These are phyloP conservation scores for Alternaria angustiovoidea DNA, from an alignment of 2,329 filamentous ascomycete genomes.

Conservation along the genomic window DNA sequence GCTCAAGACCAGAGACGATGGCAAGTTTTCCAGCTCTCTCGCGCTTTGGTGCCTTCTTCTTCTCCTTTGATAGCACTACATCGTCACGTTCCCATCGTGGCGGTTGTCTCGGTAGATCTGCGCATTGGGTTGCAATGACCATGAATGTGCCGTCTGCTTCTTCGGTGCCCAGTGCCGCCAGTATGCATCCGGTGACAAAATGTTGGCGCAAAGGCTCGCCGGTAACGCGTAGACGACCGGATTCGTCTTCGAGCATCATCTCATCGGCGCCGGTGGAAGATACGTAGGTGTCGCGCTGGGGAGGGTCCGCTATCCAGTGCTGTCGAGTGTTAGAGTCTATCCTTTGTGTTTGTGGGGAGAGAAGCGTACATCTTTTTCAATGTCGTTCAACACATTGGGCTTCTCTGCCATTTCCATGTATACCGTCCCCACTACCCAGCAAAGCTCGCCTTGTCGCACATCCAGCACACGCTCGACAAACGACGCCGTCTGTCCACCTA, in stretches of 20 bases:
- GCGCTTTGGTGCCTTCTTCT: conserved; percentile 49
- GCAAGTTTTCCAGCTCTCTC: conserved; percentile 75
- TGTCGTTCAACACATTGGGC: conserved; percentile 93
- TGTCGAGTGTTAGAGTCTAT: conserved; percentile 48
- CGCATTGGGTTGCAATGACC: conserved; percentile 86
- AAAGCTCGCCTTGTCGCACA: conserved; percentile 92
- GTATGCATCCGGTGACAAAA: conserved; percentile 90
- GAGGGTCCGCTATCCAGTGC: conserved; percentile 89
- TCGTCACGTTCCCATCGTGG: conserved; percentile 77
- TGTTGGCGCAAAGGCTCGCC: conserved; percentile 73
- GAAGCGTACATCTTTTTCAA: conserved; percentile 79
- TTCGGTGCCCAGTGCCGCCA: conserved; percentile 94
- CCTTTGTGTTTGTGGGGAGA: neutral
- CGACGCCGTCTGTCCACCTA: conserved; percentile 77
- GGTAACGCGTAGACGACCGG: conserved; percentile 81
- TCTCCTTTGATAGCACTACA: conserved; percentile 45
- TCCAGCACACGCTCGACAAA: conserved; percentile 90
- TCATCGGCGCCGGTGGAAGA: conserved; percentile 69
- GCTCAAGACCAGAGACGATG: conserved; percentile 85
- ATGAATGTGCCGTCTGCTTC: conserved; percentile 92
- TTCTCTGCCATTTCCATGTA: conserved; percentile 98
- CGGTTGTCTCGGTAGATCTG: conserved; percentile 84
- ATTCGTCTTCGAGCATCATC: conserved; percentile 94
- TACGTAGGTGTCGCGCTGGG: conserved; percentile 78
- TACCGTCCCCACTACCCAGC: conserved; percentile 93